A percentile compares a stretch with the other conserved stretches of the same genome.
phyloP scores from a whole-genome alignment of 148 eudicot species.

The Rhododendron mucronatum region DNA sequence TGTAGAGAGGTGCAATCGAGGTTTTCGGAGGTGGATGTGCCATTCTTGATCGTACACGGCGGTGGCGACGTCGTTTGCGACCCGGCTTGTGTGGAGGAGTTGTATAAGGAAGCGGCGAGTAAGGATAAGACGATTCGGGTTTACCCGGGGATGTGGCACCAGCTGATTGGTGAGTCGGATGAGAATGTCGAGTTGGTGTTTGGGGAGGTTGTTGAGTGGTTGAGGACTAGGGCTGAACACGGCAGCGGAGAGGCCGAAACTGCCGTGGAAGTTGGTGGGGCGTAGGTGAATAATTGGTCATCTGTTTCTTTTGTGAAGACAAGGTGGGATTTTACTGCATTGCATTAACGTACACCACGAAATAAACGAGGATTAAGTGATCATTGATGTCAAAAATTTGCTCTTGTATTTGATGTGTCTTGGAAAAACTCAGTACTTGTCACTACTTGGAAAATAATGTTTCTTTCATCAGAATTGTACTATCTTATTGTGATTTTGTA shows the following conservation, averaged over 20 bases:
- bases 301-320: not conserved
- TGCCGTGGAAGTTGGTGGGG: not conserved
- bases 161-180: slow-evolving; percentile 72
- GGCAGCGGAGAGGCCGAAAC: slow-evolving; percentile 2
- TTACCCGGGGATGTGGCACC: slow-evolving; percentile 94
- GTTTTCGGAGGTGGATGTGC: slow-evolving; percentile 56
- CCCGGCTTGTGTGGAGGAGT: slow-evolving; percentile 75
- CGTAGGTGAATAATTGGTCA: not conserved
- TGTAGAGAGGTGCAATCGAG: slow-evolving; percentile 66
- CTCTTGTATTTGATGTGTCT: not conserved
- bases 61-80: slow-evolving; percentile 77
- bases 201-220: slow-evolving; percentile 80
- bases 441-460: not conserved
- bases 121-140: slow-evolving; percentile 77
- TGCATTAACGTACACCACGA: not conserved
- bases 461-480: too few species aligned
- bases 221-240: slow-evolving; percentile 50
- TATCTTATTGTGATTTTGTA: not conserved
- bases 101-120: slow-evolving; percentile 56
- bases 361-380: not conserved
- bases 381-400: not conserved
- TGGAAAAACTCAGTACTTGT: not conserved
- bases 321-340: not conserved
- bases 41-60: slow-evolving; percentile 76
- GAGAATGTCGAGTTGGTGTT: slow-evolving; percentile 76